phyloP scores from a whole-genome alignment of 208 protist species.

The Endotrypanum monterogeii region DNA sequence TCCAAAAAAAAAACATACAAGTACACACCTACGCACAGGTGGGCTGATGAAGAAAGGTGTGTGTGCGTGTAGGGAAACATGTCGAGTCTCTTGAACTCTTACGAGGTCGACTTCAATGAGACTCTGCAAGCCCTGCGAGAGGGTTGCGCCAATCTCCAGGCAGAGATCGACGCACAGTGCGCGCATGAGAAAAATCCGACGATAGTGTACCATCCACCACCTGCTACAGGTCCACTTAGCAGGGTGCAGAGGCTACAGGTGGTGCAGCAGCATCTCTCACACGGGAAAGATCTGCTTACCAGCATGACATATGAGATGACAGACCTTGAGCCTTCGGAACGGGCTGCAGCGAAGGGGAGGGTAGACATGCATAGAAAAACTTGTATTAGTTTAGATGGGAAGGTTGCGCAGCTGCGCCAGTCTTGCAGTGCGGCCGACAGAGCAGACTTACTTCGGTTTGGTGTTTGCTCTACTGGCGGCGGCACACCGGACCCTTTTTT shows the following conservation, averaged over 20 bases:
- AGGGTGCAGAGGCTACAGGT: slow-evolving; percentile 44
- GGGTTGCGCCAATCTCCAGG: slow-evolving; percentile 30
- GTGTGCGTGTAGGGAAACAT: slow-evolving; percentile 19
- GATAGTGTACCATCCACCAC: slow-evolving; percentile 45
- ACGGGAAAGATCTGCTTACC: slow-evolving; percentile 61
- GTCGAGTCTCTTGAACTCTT: slow-evolving; percentile 62
- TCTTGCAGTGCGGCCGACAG: slow-evolving; percentile 52
- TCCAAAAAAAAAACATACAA: neutral
- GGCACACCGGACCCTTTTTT: slow-evolving; percentile 18
- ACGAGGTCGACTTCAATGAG: slow-evolving; percentile 73
- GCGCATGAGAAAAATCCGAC: slow-evolving; percentile 31
- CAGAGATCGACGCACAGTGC: slow-evolving; percentile 29
- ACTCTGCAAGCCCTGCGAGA: slow-evolving; percentile 33
- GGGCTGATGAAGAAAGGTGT: too few relatives aligned
- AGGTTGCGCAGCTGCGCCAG: slow-evolving; percentile 42
- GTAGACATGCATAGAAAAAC: slow-evolving; percentile 41
- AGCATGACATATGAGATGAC: slow-evolving; percentile 77
- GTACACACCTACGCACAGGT: neutral
- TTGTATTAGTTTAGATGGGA: slow-evolving; percentile 39
- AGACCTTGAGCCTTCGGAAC: slow-evolving; percentile 33
- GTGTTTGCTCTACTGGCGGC: slow-evolving; percentile 6
- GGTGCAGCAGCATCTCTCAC: slow-evolving; percentile 44
- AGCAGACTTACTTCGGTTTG: slow-evolving; percentile 52
- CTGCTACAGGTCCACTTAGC: slow-evolving; percentile 49
- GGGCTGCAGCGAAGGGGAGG: slow-evolving; percentile 32